A percentile compares a stretch with the other conserved stretches of the same genome.
Evolutionary conservation across 306 rosid genomes (phyloP).

Genomic region (Carpinus viminea): DNA sequence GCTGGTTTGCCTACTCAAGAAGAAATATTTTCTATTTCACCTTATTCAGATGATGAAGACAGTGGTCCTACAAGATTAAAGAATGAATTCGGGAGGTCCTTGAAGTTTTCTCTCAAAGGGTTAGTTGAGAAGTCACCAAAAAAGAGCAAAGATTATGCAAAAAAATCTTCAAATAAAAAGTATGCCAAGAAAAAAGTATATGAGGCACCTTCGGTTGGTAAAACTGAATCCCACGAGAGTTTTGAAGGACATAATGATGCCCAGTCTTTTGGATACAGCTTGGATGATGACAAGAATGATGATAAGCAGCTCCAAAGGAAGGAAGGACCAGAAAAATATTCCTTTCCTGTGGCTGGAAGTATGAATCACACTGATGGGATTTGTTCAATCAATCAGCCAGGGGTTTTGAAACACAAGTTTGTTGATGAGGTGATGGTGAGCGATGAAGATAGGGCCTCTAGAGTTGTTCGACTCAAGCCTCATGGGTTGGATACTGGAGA

Average conservation of each 20-base stretch:
- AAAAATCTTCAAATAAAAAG: conserved; percentile 66
- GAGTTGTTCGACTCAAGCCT: conserved; percentile 69
- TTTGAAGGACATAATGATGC: conserved; percentile 64
- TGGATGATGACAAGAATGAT: conserved; percentile 59
- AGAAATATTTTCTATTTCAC: conserved; percentile 85
- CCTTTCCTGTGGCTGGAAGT: conserved; percentile 75
- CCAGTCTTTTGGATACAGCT: conserved; percentile 51
- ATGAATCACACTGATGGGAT: conserved; percentile 59
- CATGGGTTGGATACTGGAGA: conserved; percentile 67
- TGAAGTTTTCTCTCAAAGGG: conserved; percentile 82
- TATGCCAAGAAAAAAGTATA: conserved; percentile 60
- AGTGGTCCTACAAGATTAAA: conserved; percentile 56
- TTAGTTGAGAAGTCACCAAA: conserved; percentile 66
- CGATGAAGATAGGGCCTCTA: conserved; percentile 77
- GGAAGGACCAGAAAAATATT: conserved; percentile 55
- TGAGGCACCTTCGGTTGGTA: conserved; percentile 41
- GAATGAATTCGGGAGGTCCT: conserved; percentile 75
- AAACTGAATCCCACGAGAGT: conserved; percentile 43
- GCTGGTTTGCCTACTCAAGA: conserved; percentile 95
- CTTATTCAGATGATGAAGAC: conserved; percentile 94
- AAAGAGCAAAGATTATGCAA: conserved; percentile 67
- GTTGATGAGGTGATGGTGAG: conserved; percentile 94
- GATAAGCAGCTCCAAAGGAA: conserved; percentile 53
- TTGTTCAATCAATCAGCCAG: conserved; percentile 53
- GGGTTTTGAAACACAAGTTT: conserved; percentile 72